These are phyloP conservation scores for Penicillium sp. DNA, from an alignment of 2,329 filamentous ascomycete species.

Conservation along the genomic window DNA sequence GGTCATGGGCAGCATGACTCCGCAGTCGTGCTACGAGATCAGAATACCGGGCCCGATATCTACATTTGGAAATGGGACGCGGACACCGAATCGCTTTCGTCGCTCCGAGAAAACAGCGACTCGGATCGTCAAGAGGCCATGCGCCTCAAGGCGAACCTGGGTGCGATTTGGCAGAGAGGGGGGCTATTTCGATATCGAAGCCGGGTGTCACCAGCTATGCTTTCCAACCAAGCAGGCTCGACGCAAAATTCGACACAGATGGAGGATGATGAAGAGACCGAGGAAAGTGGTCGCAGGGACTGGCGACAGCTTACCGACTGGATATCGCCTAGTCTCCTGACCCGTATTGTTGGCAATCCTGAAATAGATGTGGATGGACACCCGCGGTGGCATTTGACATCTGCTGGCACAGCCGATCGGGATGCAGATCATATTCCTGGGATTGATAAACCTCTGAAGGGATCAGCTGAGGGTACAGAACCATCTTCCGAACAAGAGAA, in stretches of 20 bases:
- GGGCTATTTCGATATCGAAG: constrained; percentile 47
- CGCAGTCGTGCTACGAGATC: constrained; percentile 16
- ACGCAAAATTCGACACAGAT: constrained; percentile 8
- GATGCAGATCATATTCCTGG: constrained; percentile 66
- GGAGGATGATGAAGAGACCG: constrained; percentile 31
- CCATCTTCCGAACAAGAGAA: constrained; percentile 43
- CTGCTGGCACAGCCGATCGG: constrained; percentile 59
- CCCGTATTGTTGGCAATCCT: constrained; percentile 53
- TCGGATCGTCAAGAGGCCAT: constrained; percentile 52
- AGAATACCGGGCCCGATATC: constrained; percentile 47
- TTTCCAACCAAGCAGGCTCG: constrained; percentile 44
- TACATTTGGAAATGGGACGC: constrained; percentile 60
- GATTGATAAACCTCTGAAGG: constrained; percentile 39
- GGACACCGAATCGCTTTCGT: constrained; percentile 40
- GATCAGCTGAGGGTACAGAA: constrained; percentile 21
- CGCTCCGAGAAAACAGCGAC: constrained; percentile 37
- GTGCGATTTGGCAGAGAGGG: constrained; percentile 59
- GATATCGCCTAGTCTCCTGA: constrained; percentile 55
- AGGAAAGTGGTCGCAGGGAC: constrained; percentile 52
- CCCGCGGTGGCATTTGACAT: constrained; percentile 60
- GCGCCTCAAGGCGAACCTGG: constrained; percentile 60
- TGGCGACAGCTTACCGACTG: constrained; percentile 59
- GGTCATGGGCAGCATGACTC: constrained; percentile 18
- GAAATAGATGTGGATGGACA: constrained; percentile 43
- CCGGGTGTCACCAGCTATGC: constrained; percentile 45